Evolutionary conservation across 352 stramenopile genomes (phyloP).

Genomic region (Phytophthora syringae): DNA sequence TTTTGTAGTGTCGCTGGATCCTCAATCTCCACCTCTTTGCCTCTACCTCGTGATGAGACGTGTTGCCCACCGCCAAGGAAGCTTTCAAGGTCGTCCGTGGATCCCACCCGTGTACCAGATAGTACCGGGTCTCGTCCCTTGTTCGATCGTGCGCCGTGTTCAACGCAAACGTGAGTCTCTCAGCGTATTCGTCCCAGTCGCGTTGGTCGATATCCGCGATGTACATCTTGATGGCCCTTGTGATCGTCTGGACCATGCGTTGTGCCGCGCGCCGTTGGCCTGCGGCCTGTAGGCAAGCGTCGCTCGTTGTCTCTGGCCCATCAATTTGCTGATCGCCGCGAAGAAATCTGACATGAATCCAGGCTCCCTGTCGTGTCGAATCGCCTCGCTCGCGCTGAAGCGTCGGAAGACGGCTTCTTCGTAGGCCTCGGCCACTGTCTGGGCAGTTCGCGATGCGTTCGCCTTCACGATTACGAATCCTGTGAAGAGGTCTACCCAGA

Average conservation of each 20-base stretch:
- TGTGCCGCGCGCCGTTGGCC: background rate
- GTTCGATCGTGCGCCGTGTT: background rate
- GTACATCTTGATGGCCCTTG: background rate
- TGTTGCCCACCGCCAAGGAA: background rate
- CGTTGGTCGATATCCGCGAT: background rate
- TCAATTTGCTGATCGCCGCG: background rate
- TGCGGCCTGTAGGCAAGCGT: background rate
- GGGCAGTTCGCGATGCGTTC: background rate
- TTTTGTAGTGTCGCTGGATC: background rate
- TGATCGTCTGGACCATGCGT: background rate
- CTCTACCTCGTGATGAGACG: background rate
- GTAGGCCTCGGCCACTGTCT: background rate
- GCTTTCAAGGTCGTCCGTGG: background rate
- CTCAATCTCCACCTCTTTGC: background rate
- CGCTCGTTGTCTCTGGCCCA: background rate
- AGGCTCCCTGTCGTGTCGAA: background rate
- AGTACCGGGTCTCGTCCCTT: background rate
- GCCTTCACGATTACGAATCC: background rate
- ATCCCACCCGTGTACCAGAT: background rate
- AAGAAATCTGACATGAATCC: background rate
- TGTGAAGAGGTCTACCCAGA: background rate
- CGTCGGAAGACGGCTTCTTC: slow-evolving; percentile 3
- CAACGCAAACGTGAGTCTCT: background rate
- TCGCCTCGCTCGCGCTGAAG: background rate
- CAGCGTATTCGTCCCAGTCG: background rate